These are phyloP conservation scores for Magnolia kwangsiensis DNA, from an alignment of 164 flowering plant genomes.

Conservation along the genomic window DNA sequence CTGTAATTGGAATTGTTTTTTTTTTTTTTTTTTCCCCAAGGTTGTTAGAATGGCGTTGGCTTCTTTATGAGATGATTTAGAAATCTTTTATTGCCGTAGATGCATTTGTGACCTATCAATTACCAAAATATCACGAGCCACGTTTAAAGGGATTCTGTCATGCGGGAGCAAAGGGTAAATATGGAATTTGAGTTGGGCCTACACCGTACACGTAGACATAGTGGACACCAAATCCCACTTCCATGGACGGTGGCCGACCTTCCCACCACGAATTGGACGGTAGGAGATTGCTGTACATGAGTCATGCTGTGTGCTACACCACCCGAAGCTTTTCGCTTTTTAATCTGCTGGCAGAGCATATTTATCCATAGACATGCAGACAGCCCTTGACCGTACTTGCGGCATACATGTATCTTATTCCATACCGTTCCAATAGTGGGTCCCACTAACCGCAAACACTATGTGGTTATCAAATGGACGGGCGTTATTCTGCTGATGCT, in stretches of 20 bases:
- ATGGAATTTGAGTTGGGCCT: not conserved
- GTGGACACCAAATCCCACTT: not conserved
- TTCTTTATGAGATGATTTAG: not conserved
- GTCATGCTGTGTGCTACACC: not conserved
- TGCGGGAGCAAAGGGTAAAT: not conserved
- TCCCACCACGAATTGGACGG: not conserved
- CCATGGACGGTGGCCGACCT: not conserved
- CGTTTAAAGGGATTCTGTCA: not conserved
- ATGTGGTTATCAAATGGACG: not conserved
- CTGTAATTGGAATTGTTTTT: not conserved
- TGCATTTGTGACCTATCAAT: not conserved
- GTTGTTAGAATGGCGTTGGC: not conserved
- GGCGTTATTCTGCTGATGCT: too few species aligned
- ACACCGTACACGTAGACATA: too few species aligned
- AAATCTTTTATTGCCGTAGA: not conserved
- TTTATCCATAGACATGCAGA: not conserved
- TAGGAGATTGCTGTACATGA: not conserved
- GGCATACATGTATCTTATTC: not conserved
- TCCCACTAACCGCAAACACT: not conserved
- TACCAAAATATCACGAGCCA: not conserved
- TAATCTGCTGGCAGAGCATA: not conserved
- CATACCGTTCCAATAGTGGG: not conserved
- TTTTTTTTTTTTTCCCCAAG: not conserved
- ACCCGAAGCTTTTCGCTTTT: too few species aligned
- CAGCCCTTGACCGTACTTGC: not conserved